Evolutionary conservation across 257 asterid species (phyloP).

Genomic region (Datura wrightii): DNA sequence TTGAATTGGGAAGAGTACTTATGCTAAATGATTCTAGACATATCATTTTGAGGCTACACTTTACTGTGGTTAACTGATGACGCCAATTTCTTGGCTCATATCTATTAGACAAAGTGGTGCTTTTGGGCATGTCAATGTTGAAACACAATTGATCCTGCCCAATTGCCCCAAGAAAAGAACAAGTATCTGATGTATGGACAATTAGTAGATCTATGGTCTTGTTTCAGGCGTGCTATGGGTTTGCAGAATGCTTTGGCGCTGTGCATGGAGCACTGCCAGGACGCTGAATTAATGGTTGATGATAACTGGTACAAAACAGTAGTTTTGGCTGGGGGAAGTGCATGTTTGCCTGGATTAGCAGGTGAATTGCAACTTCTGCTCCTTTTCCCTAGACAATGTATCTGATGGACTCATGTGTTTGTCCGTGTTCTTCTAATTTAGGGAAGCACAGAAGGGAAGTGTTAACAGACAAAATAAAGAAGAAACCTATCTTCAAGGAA

Average conservation of each 20-base stretch:
- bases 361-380: slow-evolving; percentile 49
- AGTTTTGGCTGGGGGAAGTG: slow-evolving; percentile 87
- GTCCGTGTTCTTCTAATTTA: slow-evolving; percentile 6
- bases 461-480: slow-evolving; percentile 14
- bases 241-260: slow-evolving; percentile 86
- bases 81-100: neutral
- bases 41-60: slow-evolving; percentile 17
- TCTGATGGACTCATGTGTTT: slow-evolving; percentile 25
- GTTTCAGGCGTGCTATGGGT: slow-evolving; percentile 82
- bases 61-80: neutral
- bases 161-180: neutral
- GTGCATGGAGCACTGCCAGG: slow-evolving; percentile 92
- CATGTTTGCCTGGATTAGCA: slow-evolving; percentile 97
- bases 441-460: neutral
- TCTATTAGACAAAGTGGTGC: neutral
- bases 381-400: slow-evolving; percentile 26
- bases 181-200: slow-evolving; percentile 24
- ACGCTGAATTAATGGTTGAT: slow-evolving; percentile 74
- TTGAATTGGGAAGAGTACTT: neutral
- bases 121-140: neutral
- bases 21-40: neutral
- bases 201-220: slow-evolving; percentile 30
- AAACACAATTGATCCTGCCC: neutral
- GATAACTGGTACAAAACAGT: slow-evolving; percentile 84
- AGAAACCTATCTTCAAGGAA: slow-evolving; percentile 12